Base-by-base conservation (phyloP, 192 early-diverging fungal genomes). In the Paraglomus occultum region DNA sequence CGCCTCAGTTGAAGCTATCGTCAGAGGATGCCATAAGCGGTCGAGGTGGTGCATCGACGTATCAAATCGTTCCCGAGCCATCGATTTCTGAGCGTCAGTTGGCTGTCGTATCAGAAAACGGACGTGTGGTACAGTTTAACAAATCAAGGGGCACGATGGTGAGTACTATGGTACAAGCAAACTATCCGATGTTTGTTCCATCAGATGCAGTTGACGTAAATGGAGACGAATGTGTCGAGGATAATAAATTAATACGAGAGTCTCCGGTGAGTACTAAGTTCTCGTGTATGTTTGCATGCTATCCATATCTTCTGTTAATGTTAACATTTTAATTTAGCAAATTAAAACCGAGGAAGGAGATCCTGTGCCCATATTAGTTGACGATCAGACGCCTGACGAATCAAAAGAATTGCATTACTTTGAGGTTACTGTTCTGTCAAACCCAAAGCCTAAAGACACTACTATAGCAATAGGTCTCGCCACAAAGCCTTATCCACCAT, bases 401-500 rank as follows among this genome's bases (percentile, higher is more conserved):
- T 17, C 23, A 66, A 49, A 49, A 51, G n/a, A n/a, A 6, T 40
- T 73, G 1, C 80, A 81, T 64, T 81, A 81, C 50, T 81, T 76
- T 73, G 80, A 81, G 62, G 66, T 81, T 9, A 79, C 69, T 0
- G 49, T 81, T 15, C 14, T 60, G 9, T 2, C 12, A 39, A 66
- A 40, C 52, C 11, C 31, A 46, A 15, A 10, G 7, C 6, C 5
- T 9, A 51, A 17, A 20, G 14, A 67, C 43, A 39, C 51, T 1
- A 42, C 48, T 14, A 48, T 82, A 12, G 79, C 76, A 3, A 73
- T 82, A 10, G 81, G 81, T 0, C 40, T 82, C 0, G 40, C 72
- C 4, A 80, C 79, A 0, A 51, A 64, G 38, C 82, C 82, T 0
- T 83, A 83, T 46, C 82, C 82, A 7, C 42, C 52, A 0, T 83